A percentile compares a stretch with the other conserved stretches of the same genome.
phyloP scores from a whole-genome alignment of 2,329 filamentous ascomycete species.

The Fusarium dlaminii region DNA sequence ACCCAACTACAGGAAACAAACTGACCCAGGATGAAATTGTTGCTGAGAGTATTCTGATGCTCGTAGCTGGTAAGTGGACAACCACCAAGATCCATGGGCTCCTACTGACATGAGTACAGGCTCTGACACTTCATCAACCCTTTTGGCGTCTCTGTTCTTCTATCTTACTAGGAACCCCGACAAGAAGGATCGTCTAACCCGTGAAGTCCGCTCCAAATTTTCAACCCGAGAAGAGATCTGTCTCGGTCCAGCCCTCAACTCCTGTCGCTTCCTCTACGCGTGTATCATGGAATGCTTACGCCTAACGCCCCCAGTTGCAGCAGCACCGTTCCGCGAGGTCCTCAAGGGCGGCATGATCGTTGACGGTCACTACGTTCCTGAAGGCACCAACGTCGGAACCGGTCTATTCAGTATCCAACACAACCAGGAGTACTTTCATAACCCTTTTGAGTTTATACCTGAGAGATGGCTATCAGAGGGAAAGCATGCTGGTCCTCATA shows the following conservation, averaged over 20 bases:
- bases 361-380: not conserved
- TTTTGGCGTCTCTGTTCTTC: not conserved
- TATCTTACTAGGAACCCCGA: not conserved
- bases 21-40: not conserved
- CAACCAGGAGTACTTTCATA: not conserved
- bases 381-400: not conserved
- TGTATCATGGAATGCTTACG: not conserved
- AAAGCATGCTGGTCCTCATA: not conserved
- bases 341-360: not conserved
- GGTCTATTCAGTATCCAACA: not conserved
- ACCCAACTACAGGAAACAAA: not conserved
- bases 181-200: not conserved
- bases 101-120: not conserved
- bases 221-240: not conserved
- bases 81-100: no score
- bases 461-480: not conserved
- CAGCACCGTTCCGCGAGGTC: not conserved
- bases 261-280: not conserved
- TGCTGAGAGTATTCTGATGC: not conserved
- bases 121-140: not conserved
- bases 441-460: not conserved
- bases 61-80: not conserved
- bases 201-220: not conserved
- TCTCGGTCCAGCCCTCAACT: not conserved
- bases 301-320: not conserved